These are phyloP conservation scores for Beta corolliflora DNA, from an alignment of 179 eudicot genomes.

Conservation along the genomic window DNA sequence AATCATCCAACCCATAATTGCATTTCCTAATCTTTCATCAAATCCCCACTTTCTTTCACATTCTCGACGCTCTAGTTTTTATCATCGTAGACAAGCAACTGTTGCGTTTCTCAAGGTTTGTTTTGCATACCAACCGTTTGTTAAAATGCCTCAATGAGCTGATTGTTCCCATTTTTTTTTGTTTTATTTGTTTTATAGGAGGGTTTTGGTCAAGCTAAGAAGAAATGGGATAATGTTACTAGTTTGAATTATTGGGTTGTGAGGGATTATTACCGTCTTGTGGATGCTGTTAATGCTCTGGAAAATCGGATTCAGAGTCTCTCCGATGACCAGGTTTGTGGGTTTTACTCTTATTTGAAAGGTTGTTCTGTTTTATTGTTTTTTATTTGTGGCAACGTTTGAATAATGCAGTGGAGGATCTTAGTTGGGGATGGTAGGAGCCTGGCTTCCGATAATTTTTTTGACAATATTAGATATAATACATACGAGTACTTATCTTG, in stretches of 20 bases:
- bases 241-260: slow-evolving; percentile 92
- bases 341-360: not conserved
- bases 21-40: slow-evolving; percentile 13
- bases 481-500: no score
- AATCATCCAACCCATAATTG: slow-evolving; percentile 19
- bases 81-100: slow-evolving; percentile 16
- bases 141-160: slow-evolving; percentile 31
- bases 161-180: slow-evolving; percentile 5
- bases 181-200: slow-evolving; percentile 45
- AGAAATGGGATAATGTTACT: slow-evolving; percentile 62
- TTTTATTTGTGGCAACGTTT: not conserved
- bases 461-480: no score
- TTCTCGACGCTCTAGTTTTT: slow-evolving; percentile 8
- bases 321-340: slow-evolving; percentile 81
- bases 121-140: slow-evolving; percentile 44
- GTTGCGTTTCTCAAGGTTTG: slow-evolving; percentile 40
- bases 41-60: slow-evolving; percentile 13
- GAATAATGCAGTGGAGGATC: no score
- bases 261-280: slow-evolving; percentile 82
- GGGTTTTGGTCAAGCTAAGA: slow-evolving; percentile 46
- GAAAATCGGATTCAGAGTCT: slow-evolving; percentile 62
- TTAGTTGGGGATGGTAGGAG: no score
- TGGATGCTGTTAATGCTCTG: slow-evolving; percentile 65
- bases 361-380: not conserved
- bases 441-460: no score